A percentile compares a stretch with the other conserved stretches of the same genome.
Conservation (phyloP, 148 eudicot species). For the Dysphania ambrosioides region DNA sequence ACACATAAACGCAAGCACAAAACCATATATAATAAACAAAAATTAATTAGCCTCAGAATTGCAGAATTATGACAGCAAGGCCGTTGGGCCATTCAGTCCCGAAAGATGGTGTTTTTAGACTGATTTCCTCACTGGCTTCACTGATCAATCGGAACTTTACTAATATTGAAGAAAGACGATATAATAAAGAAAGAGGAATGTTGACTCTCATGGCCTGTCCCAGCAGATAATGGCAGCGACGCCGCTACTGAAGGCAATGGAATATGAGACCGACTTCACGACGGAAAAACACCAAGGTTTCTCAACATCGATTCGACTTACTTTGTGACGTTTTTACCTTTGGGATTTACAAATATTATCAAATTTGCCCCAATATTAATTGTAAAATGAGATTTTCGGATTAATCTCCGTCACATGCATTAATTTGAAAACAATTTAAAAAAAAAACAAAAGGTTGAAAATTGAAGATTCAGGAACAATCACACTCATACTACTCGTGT, state of each 20-base stretch:
- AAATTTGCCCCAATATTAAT: too few species aligned
- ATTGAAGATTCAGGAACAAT: constrained; percentile 34
- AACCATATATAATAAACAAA: not conserved
- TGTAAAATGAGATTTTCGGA: not conserved
- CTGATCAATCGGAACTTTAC: not conserved
- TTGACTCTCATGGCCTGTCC: constrained; percentile 41
- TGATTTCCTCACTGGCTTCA: constrained; percentile 20
- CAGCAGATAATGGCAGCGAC: constrained; percentile 35
- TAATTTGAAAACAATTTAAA: too few species aligned
- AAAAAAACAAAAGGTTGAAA: too few species aligned
- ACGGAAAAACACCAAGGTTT: too few species aligned
- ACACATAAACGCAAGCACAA: too few species aligned
- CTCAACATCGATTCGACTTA: too few species aligned
- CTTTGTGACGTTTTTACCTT: not conserved
- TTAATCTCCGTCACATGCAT: not conserved
- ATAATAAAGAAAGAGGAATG: not conserved
- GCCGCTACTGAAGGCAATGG: constrained; percentile 47
- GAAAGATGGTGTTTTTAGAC: constrained; percentile 31
- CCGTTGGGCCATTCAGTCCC: constrained; percentile 26
- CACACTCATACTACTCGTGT: constrained; percentile 20
- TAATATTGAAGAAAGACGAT: not conserved
- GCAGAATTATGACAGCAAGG: constrained; percentile 27
- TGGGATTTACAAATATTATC: too few species aligned
- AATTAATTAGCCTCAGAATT: constrained; percentile 28
- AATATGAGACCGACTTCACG: constrained; percentile 31